phyloP scores from a whole-genome alignment of 495 filamentous ascomycete species.

The Hyaloscypha finlandica region DNA sequence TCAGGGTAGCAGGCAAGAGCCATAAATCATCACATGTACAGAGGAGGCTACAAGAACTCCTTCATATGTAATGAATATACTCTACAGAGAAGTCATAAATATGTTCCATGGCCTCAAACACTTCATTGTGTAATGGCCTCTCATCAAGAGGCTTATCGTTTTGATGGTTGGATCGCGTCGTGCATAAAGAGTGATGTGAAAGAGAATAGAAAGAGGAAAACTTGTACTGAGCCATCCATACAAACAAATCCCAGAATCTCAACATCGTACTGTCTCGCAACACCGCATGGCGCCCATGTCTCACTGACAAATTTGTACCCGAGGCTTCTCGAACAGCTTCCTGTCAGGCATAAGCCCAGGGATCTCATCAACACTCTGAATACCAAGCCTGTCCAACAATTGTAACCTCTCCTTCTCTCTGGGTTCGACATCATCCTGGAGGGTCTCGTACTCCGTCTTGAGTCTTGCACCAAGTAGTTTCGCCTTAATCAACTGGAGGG shows the following conservation, averaged over 20 bases:
- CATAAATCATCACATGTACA: neutral
- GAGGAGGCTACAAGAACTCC: neutral
- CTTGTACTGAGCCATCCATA: constrained; percentile 2
- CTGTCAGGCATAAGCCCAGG: constrained; percentile 3
- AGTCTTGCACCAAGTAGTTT: constrained; percentile 1
- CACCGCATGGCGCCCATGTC: neutral
- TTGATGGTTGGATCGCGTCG: too few species aligned
- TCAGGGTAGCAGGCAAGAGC: constrained; percentile 14
- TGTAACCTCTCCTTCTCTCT: neutral
- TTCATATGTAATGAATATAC: constrained; percentile 16
- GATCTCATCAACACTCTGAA: constrained; percentile 10
- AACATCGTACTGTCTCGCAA: neutral
- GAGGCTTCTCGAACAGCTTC: neutral
- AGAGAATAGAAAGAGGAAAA: neutral
- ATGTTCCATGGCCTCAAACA: too few species aligned
- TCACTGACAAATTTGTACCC: neutral
- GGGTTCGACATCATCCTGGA: neutral
- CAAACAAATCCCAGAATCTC: neutral
- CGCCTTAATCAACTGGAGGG: neutral
- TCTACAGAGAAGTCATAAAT: neutral
- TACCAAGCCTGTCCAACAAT: neutral
- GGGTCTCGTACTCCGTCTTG: neutral
- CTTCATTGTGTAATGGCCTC: too few species aligned
- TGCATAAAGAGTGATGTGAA: neutral
- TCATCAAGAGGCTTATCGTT: too few species aligned